Percentiles rank a stretch among this genome's conserved stretches.
Conservation (phyloP, 495 filamentous ascomycete species). For the Annulohypoxylon moriforme region DNA sequence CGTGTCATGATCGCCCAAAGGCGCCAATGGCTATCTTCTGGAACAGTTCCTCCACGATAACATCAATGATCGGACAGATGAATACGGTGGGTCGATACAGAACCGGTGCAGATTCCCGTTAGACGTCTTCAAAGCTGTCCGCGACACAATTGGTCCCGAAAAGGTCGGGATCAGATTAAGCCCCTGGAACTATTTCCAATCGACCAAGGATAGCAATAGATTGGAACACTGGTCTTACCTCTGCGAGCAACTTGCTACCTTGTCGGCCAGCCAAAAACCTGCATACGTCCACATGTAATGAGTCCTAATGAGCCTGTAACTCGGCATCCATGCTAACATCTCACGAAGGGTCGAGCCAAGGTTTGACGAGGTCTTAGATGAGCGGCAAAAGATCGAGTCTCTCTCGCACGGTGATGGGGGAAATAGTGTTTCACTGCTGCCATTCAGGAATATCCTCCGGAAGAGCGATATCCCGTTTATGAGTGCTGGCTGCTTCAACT, state of each 20-base stretch:
- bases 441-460: slow-evolving; percentile 58
- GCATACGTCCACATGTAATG: slow-evolving; percentile 56
- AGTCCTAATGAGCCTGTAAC: slow-evolving; percentile 61
- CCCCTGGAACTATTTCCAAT: slow-evolving; percentile 73
- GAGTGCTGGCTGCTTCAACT: slow-evolving; percentile 68
- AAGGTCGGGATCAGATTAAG: slow-evolving; percentile 68
- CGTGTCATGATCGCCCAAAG: slow-evolving; percentile 55
- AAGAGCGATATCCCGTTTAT: slow-evolving; percentile 61
- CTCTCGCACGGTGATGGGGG: slow-evolving; percentile 52
- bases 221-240: slow-evolving; percentile 68
- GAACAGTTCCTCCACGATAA: slow-evolving; percentile 73
- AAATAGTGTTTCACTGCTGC: slow-evolving; percentile 58
- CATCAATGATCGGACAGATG: slow-evolving; percentile 67
- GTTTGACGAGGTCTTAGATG: slow-evolving; percentile 62
- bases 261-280: slow-evolving; percentile 35
- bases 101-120: slow-evolving; percentile 68
- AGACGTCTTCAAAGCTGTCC: slow-evolving; percentile 66
- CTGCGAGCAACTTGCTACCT: slow-evolving; percentile 52
- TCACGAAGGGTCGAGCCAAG: slow-evolving; percentile 70
- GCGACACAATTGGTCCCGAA: slow-evolving; percentile 67
- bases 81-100: slow-evolving; percentile 70
- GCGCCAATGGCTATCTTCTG: slow-evolving; percentile 73
- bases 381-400: slow-evolving; percentile 57
- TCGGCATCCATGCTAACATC: slow-evolving; percentile 35
- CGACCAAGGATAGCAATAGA: slow-evolving; percentile 65